These are phyloP conservation scores for Hygrophorus russula DNA, from an alignment of 768 basidiomycete species.

Conservation along the genomic window DNA sequence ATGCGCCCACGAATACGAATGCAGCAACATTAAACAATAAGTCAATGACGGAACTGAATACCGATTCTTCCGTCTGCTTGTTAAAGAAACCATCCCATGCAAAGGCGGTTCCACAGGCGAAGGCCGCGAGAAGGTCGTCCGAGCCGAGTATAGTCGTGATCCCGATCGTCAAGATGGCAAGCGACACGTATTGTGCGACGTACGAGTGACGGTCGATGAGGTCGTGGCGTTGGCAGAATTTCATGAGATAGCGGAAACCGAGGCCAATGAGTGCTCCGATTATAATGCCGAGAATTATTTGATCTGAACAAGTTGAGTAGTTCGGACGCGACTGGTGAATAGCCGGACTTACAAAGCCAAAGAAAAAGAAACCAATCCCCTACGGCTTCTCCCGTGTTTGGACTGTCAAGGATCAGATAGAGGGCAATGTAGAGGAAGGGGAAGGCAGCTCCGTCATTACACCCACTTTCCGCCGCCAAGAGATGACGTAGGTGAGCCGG, in stretches of 20 bases:
- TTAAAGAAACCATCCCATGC: conserved; percentile 96
- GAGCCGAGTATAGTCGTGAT: conserved; percentile 77
- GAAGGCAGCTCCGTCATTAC: conserved; percentile 96
- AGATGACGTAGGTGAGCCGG: conserved; percentile 67
- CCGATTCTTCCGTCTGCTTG: conserved; percentile 85
- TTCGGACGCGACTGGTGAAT: conserved; percentile 4
- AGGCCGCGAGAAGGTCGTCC: conserved; percentile 91
- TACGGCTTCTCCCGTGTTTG: conserved; percentile 50
- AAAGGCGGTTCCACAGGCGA: conserved; percentile 91
- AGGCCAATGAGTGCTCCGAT: conserved; percentile 72
- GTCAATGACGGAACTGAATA: conserved; percentile 95
- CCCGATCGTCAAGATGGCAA: conserved; percentile 79
- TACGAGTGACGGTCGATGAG: conserved; percentile 92
- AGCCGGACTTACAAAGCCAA: conserved; percentile 62
- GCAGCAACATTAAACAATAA: conserved; percentile 91
- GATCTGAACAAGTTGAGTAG: conserved; percentile 37
- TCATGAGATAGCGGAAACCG: conserved; percentile 82
- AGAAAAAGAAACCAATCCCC: conserved; percentile 81
- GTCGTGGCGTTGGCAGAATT: conserved; percentile 77
- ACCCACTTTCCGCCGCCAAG: conserved; percentile 71
- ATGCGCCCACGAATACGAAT: conserved; percentile 93
- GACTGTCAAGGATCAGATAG: conserved; percentile 66
- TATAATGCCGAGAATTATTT: conserved; percentile 63
- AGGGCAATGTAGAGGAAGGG: conserved; percentile 88
- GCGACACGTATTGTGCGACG: conserved; percentile 81